Evolutionary conservation across 2,329 filamentous ascomycete genomes (phyloP).

Genomic region (Epichloe typhina): DNA sequence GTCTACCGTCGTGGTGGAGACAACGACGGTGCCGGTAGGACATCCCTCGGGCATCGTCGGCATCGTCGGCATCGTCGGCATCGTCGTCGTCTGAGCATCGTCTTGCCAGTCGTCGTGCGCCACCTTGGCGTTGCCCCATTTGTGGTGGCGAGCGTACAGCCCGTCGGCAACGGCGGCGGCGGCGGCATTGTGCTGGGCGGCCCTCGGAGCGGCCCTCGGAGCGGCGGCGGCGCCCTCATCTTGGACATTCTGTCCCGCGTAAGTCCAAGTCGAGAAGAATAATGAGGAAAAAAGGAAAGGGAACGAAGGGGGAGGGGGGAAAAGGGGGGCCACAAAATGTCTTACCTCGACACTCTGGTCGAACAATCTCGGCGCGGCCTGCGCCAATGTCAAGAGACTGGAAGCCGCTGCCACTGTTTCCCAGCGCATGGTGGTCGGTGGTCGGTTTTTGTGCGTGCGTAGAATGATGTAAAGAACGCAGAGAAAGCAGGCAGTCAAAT

Average conservation of each 20-base stretch:
- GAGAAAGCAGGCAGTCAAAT: too few species aligned
- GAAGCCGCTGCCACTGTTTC: conserved; percentile 3
- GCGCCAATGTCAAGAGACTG: conserved; percentile 2
- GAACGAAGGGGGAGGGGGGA: too few species aligned
- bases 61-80: conserved; percentile 1
- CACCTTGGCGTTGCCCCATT: not conserved
- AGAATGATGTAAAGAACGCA: too few species aligned
- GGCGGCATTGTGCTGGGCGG: too few species aligned
- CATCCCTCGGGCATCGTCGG: conserved; percentile 12
- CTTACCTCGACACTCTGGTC: conserved; percentile 1
- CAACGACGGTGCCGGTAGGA: conserved; percentile 12
- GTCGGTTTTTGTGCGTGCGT: not conserved
- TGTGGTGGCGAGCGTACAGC: not conserved
- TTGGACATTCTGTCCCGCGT: not conserved
- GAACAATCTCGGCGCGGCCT: conserved; percentile 1
- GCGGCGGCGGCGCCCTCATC: not conserved
- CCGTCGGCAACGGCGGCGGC: not conserved
- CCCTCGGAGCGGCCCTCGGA: too few species aligned
- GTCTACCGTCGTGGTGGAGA: conserved; percentile 21
- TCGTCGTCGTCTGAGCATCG: not conserved
- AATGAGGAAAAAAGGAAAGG: too few species aligned
- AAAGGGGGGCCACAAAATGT: not conserved
- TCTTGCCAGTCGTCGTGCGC: not conserved
- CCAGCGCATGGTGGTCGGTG: not conserved
- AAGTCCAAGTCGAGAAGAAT: not conserved